Evolutionary conservation across 495 filamentous ascomycete genomes (phyloP), one percentile per base, ranked within the genome.

Genomic region (Hypoxylon subgilvum): DNA sequence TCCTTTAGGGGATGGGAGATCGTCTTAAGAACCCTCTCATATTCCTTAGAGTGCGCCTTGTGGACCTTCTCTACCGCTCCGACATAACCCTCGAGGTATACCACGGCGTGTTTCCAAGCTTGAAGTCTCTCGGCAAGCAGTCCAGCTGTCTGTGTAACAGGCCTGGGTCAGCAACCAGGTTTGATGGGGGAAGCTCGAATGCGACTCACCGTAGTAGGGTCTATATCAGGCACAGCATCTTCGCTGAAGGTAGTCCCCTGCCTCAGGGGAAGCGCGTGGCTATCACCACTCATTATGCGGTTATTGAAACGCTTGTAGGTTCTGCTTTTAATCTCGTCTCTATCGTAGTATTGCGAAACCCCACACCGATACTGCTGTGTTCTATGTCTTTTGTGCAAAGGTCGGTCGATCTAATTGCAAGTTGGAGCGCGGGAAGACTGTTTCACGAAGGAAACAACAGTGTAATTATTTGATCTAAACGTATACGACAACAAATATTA

Each of bases 71-170:
- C 91, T 17, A 88, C 90, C 8, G 86, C 84, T 31, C 75, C 72
- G 57, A 98, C 82, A 69, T 97, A 98, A 43, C 92, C 89, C 72
- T 97, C 92, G 21, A 98, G 75, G 69, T 96, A 92, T 46, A 77
- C 88, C 47, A 91, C 88, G 57, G 91, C 90, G 70, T 98, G 95
- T 68, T 97, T 98, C 89, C 90, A 98, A 27, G 95, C 95, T 59
- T 86, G 85, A 48, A 97, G 80, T 49, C 94, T 86, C 74, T 97
- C 88, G 14, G 87, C 76, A 44, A 98, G 84, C 18, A 97, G 79
- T 47, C 82, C 86, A 32, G 88, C 85, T 9, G 88, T 88, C 83
- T 93, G 12, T 42, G 22, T 30, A 17, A 16, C 12, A 31, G 31
- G 13, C 36, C 30, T 8, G 47, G 50, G 35, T 67, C 61, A 41